A percentile compares a stretch with the other conserved stretches of the same genome.
Conservation (phyloP, 129 eudicot genomes). For the Flaveria ramosissima region DNA sequence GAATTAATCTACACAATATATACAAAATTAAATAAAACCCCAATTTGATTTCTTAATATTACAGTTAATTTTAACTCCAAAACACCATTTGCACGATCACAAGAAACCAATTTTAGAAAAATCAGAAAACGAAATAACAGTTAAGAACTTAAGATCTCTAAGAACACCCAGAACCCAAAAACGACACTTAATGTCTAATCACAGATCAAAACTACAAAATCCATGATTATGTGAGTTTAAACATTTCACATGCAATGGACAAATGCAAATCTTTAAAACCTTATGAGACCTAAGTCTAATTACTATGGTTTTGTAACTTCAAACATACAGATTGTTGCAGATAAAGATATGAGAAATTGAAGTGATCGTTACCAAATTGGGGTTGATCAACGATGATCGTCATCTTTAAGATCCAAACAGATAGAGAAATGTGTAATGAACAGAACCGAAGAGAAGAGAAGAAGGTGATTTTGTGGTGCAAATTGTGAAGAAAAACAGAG, state of each 20-base stretch:
- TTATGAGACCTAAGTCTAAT: too few relatives aligned
- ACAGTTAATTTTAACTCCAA: neutral
- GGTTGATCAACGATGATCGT: conserved; percentile 52
- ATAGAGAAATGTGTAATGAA: neutral
- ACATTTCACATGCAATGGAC: neutral
- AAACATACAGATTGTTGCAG: neutral
- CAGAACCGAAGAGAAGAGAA: neutral
- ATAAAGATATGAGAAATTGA: neutral
- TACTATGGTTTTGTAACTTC: too few relatives aligned
- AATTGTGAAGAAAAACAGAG: conserved; percentile 15
- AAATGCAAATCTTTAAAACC: neutral
- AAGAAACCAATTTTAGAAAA: neutral
- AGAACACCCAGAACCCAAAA: neutral
- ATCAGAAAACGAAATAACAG: too few relatives aligned
- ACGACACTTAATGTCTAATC: neutral
- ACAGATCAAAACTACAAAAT: neutral
- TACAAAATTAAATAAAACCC: neutral
- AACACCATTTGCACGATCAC: neutral
- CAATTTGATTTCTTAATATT: neutral
- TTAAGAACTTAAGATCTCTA: too few relatives aligned
- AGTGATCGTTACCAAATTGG: conserved; percentile 40
- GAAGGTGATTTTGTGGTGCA: neutral
- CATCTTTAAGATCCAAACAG: conserved; percentile 29
- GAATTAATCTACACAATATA: neutral
- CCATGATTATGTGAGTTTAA: neutral